Conservation (phyloP, 306 rosid genomes). For the Vigna reflexopilosa region DNA sequence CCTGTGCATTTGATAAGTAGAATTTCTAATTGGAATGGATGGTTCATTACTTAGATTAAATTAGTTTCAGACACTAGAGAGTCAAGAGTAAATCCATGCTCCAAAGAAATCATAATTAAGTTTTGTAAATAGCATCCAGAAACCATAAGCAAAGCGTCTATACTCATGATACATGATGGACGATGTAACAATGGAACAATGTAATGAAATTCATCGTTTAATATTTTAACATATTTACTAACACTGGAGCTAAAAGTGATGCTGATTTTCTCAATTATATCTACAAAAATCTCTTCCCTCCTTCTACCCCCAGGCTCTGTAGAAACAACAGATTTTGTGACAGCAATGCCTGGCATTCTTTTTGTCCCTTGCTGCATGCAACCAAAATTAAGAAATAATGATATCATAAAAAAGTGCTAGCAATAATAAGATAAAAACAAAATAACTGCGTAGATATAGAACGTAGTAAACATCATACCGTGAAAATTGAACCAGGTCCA, state of each 20-base stretch:
- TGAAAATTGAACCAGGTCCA: constrained; percentile 72
- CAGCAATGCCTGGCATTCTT: constrained; percentile 92
- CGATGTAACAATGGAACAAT: constrained; percentile 29
- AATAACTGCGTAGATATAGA: constrained; percentile 14
- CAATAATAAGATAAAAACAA: constrained; percentile 22
- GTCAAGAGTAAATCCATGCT: constrained; percentile 25
- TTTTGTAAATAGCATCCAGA: constrained; percentile 23
- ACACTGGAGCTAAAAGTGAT: constrained; percentile 90
- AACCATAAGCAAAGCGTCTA: constrained; percentile 37
- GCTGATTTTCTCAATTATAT: constrained; percentile 93
- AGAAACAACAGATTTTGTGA: constrained; percentile 88
- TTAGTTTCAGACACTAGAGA: constrained; percentile 38
- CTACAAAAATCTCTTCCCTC: constrained; percentile 94
- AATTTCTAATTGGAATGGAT: constrained; percentile 21
- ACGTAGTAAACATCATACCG: constrained; percentile 53
- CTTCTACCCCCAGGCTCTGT: constrained; percentile 81
- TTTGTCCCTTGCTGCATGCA: constrained; percentile 76
- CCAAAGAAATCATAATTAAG: constrained; percentile 30
- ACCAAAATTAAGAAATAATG: constrained; percentile 44
- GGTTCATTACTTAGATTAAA: constrained; percentile 25
- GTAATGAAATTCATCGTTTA: constrained; percentile 30
- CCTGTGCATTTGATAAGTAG: constrained; percentile 26
- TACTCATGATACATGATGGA: constrained; percentile 30
- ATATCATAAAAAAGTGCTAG: constrained; percentile 2
- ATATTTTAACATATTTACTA: constrained; percentile 48